Evolutionary conservation across 1,139 yeast species (phyloP), one percentile per base, ranked within the genome.

Genomic region (Candida gigantensis): DNA sequence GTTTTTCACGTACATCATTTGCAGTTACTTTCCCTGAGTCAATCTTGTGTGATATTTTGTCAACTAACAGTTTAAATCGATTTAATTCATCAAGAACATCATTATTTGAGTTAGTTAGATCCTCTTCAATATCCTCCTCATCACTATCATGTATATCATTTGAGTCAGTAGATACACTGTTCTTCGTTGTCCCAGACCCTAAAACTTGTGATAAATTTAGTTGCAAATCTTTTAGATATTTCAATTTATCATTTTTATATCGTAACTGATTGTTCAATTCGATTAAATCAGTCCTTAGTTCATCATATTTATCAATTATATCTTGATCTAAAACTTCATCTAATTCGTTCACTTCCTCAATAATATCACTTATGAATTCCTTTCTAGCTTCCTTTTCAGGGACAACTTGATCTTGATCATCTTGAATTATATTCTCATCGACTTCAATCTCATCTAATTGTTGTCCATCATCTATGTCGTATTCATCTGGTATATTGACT

Each of bases 21-120:
- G 28, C 32, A n/a, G 36, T 18, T 8, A 32, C 19, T 13, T 21
- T 30, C 4, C 25, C 32, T 2, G 30, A 6, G 10, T 32, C 47
- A 20, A 51, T 41, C 36, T 46, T 46, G 37, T 49, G 42, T 16
- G 45, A 41, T 9, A 60, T 24, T 38, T 58, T 61, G 40, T 66
- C 72, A 30, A 61, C 63, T 23, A 68, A 49, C 3, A 63, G 51
- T 24, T 59, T 49, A 37, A 68, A 68, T 40, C 58, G 54, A 28
- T 51, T 55, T 20, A 65, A 45, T 39, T 66, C 68, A 17, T 40
- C 40, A 3, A 36, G 31, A 19, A 59, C 32, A 6, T 19, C 43
- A 12, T 33, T 42, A 9, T n/a, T 9, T 20, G 23, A 9, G 6
- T 6, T 20, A 18, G 14, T 14, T 7, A 17, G 17, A 15, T 11